Evolutionary conservation across 257 asterid genomes (phyloP).

Genomic region (Perilla frutescens): DNA sequence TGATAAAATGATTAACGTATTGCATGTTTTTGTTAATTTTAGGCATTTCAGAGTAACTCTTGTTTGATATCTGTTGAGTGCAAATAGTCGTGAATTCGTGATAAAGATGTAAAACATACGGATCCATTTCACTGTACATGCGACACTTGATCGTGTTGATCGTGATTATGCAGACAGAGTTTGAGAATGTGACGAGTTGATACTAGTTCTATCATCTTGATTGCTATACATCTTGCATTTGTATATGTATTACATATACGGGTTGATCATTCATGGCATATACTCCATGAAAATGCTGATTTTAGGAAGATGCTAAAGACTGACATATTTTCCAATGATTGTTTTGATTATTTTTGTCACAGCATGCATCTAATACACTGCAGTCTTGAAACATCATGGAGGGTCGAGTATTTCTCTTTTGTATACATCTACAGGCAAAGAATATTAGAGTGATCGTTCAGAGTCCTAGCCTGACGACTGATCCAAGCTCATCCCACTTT

Average conservation of each 20-base stretch:
- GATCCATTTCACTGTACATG: slow-evolving; percentile 34
- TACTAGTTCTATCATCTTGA: not conserved
- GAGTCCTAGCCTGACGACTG: not conserved
- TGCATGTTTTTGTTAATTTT: slow-evolving; percentile 10
- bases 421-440: not conserved
- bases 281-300: not conserved
- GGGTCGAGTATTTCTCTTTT: not conserved
- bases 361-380: not conserved
- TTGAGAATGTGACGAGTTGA: not conserved
- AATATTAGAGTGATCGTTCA: not conserved
- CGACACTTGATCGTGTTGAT: slow-evolving; percentile 6
- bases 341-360: not conserved
- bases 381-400: not conserved
- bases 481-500: not conserved
- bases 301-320: not conserved
- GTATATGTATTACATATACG: not conserved
- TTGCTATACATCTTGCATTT: not conserved
- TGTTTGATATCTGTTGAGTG: slow-evolving; percentile 16
- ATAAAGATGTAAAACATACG: slow-evolving; percentile 33
- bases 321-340: not conserved
- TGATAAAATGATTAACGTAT: slow-evolving; percentile 13
- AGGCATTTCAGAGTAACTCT: slow-evolving; percentile 24
- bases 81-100: slow-evolving; percentile 23
- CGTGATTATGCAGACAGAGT: not conserved
- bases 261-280: too few relatives aligned